Conservation (phyloP, 768 basidiomycete genomes). For the Tricholoma sp. region DNA sequence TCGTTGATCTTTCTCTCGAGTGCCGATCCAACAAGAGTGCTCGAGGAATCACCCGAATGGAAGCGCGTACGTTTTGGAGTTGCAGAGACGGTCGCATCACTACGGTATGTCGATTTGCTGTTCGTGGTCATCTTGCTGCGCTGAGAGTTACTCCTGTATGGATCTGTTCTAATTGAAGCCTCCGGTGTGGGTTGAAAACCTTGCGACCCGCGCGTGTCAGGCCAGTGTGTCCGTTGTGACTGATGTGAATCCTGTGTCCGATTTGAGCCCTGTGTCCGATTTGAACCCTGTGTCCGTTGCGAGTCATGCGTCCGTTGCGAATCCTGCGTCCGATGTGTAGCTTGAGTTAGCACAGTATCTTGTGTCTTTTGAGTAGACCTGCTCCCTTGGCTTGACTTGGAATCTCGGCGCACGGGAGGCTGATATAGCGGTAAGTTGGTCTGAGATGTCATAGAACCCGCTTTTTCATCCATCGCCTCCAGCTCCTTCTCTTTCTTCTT, state of each 20-base stretch:
- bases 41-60: constrained; percentile 58
- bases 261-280: constrained; percentile 3
- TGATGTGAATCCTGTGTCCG: constrained; percentile 22
- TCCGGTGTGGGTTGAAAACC: not conserved
- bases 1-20: constrained; percentile 67
- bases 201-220: constrained; percentile 8
- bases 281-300: constrained; percentile 7
- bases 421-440: constrained; percentile 36
- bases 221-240: constrained; percentile 27
- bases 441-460: constrained; percentile 23
- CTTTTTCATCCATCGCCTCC: constrained; percentile 24
- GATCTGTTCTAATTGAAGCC: not conserved
- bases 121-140: constrained; percentile 17
- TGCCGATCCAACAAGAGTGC: constrained; percentile 73
- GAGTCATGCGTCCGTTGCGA: constrained; percentile 2
- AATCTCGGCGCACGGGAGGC: constrained; percentile 32
- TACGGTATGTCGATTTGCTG: constrained; percentile 22
- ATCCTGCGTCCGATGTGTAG: constrained; percentile 7
- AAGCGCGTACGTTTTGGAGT: constrained; percentile 20
- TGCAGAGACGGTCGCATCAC: constrained; percentile 6
- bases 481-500: constrained; percentile 40
- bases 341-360: not conserved
- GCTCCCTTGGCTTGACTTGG: constrained; percentile 35
- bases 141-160: constrained; percentile 20
- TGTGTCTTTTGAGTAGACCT: constrained; percentile 21